phyloP scores from a whole-genome alignment of 306 rosid genomes.

The Amphicarpaea edgeworthii region DNA sequence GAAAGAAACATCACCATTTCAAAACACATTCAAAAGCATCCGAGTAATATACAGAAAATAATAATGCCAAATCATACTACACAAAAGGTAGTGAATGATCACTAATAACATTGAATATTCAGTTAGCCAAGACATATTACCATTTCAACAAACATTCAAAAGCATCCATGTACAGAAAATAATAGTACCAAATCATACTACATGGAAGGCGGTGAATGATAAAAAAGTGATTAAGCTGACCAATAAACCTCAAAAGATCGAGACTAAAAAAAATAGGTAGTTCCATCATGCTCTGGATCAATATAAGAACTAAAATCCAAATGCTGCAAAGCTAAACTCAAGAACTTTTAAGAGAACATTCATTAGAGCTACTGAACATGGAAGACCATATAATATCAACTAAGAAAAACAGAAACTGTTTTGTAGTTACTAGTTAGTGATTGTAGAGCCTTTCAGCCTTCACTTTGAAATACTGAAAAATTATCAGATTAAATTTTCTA shows the following conservation, averaged over 20 bases:
- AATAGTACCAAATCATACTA: background rate
- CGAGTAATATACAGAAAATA: too few species aligned
- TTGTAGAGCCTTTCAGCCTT: too few species aligned
- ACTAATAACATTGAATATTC: too few species aligned
- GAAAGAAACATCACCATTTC: constrained; percentile 20
- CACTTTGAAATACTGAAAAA: too few species aligned
- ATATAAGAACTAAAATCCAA: constrained; percentile 14
- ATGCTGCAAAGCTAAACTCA: background rate
- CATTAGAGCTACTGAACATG: constrained; percentile 8
- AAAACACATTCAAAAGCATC: constrained; percentile 16
- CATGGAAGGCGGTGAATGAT: background rate
- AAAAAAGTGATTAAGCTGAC: background rate
- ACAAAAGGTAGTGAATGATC: too few species aligned
- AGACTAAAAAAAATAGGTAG: background rate
- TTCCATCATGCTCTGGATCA: background rate
- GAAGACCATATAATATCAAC: constrained; percentile 5
- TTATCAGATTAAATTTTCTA: too few species aligned
- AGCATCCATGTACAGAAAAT: background rate
- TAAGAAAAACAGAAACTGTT: background rate
- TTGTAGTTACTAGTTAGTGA: too few species aligned
- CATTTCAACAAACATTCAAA: too few species aligned
- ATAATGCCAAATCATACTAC: too few species aligned
- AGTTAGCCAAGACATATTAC: too few species aligned
- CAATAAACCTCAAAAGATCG: constrained; percentile 10
- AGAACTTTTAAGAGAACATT: background rate